Base-by-base conservation (phyloP, 805 yeast genomes). In the Suhomyces prunicola region DNA sequence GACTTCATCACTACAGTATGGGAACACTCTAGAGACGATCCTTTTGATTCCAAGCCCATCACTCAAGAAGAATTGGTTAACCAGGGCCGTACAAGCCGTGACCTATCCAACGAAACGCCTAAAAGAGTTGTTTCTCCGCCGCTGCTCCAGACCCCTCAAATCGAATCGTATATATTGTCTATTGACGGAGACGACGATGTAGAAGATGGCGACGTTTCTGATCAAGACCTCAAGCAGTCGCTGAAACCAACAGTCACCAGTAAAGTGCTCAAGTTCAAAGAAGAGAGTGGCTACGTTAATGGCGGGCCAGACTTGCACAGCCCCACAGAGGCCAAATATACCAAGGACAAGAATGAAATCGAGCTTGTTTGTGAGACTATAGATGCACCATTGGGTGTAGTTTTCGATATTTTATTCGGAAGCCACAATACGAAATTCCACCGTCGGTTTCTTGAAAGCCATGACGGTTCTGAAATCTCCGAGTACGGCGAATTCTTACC, bases 341-440 rank as follows among this genome's bases (percentile, higher is more conserved):
- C 64, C 12, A 74, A 78, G 19, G 73, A 71, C 6, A 56, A 76
- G 1, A 76, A 74, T 9, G 92, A 87, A 54, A 78, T 78, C 2
- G 76, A 84, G 53, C 76, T 88, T 41, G 67, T 71, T 10, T 87
- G 85, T 47, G 83, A 80, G 7, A 62, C 64, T 0, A 68, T 87
- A 6, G 67, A 74, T 44, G 89, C 88, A 0, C 93, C 94, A 0
- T 53, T 88, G 19, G 90, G 92, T 1, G 78, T 76, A 12, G 81
- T 87, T 0, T 84, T 71, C 55, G 71, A 72, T 24, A 60, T 85
- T n/a, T 52, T 88, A 23, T 87, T 85, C 67, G 93, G 93, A 7
- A 75, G 80, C 41, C 83, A 85, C 60, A 71, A 76, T 1, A 60
- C 76, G 0, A 77, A 77, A 51, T 65, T 77, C 49, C 73, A 74